Base-by-base conservation (phyloP, 2,329 filamentous ascomycete species). In the Penicillium occitanis region DNA sequence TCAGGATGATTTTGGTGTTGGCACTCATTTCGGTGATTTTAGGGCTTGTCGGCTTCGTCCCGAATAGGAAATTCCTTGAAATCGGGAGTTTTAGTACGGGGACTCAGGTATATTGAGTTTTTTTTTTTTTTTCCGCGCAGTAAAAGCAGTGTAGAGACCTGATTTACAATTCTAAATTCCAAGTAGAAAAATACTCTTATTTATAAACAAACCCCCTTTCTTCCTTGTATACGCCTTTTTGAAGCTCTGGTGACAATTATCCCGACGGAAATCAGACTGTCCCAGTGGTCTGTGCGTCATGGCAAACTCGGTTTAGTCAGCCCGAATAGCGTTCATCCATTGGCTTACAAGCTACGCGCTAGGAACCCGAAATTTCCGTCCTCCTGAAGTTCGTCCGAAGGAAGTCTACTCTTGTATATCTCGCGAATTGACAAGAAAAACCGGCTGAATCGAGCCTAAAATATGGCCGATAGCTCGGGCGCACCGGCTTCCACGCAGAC, bases 1-100 rank as follows among this genome's bases (percentile, higher is more conserved):
- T 77, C 67, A 87, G 73, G 65, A 86, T 83, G 65, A 78, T 80
- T 44, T 77, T 78, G 35, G 22, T 25, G 13, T 65, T 53, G 14
- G 37, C 13, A 10, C 28, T 57, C 48, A 58, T 62, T 8, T 37
- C n/a, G 7, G 19, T 17, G 25, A 25, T 30, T 7, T 55, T 65
- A 46, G 50, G 40, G 51, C 22, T 46, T 46, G 22, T 40, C 28
- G 28, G 51, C 10, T 37, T 28, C 28, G 37, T 48, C 62, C 62
- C 25, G 10, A 44, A 19, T 64, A 64, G 51, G 62, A 46, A 64
- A 64, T 57, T 58, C 13, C 25, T 30, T 8, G 22, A 17, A 28
- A 17, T 19, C 1, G 19, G 14, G 10, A 5, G 8, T 40, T 8
- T 57, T 57, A 2, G 28, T 22, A 2, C 5, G 5, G 30, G 3